Evolutionary conservation across 2,329 filamentous ascomycete species (phyloP), one percentile per base, ranked within the genome.

Genomic region (Paecilomyces variotii): DNA sequence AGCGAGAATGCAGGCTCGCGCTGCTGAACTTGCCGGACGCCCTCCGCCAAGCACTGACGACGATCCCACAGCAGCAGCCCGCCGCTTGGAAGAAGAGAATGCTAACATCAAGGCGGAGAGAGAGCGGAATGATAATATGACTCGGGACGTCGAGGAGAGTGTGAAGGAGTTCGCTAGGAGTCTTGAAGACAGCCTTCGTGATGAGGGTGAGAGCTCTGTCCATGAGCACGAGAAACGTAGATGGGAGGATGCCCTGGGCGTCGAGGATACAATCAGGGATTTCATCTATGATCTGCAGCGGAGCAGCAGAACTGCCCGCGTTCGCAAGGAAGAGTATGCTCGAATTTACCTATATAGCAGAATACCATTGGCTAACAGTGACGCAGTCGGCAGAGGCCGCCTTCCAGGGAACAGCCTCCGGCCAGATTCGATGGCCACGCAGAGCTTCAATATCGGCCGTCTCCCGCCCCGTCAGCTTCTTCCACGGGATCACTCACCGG

Each of bases 1-100:
- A 77, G 93, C 93, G 45, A 96, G 97, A 86, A 99, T 99, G 94
- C 93, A 97, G 77, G 92, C 96, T 69, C 88, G 94, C 60, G 92
- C 94, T 65, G 94, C 94, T 58, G 93, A 94, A 19, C 78, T 99
- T 62, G 91, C 91, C 25, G 94, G 94, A 59, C 91, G 88, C 74
- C 91, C 92, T 70, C 78, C 87, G 51, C 80, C 86, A 53, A 86
- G 90, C 39, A 74, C 79, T 1, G 79, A 78, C 53, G 83, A 87
- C 60, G 90, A 95, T 63, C 88, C 92, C 62, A 82, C 83, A 27
- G 90, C 89, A 63, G 90, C 90, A 2, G 87, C 91, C 53, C 89
- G 91, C 76, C 86, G 94, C 34, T 76, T 97, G 14, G 94, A 97
- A 72, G 89, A 95, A 65, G 93, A 99, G 75, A 94, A 81, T 65